Conservation (phyloP, 306 rosid species). For the Calophaca sinica region DNA sequence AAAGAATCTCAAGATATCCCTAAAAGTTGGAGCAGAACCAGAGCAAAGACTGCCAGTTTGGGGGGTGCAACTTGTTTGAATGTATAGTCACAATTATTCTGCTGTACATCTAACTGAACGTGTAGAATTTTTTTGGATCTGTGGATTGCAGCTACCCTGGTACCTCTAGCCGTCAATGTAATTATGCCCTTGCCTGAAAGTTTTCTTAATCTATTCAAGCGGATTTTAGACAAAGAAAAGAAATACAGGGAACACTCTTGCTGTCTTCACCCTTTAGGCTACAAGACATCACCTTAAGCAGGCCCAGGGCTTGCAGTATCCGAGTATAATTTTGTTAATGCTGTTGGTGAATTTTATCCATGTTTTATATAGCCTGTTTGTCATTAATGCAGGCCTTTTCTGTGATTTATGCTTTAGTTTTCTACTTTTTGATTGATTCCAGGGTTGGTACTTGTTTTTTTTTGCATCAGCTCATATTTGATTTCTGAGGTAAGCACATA, state of each 20-base stretch:
- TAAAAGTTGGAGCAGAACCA: slow-evolving; percentile 24
- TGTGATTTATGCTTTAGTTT: neutral
- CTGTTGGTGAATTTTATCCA: slow-evolving; percentile 1
- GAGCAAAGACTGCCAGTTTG: neutral
- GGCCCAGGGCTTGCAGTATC: neutral
- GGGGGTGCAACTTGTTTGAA: neutral
- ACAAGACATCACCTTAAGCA: slow-evolving; percentile 20
- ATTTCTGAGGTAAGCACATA: slow-evolving; percentile 1
- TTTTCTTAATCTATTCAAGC: neutral
- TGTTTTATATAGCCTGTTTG: slow-evolving; percentile 15
- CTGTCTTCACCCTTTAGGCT: slow-evolving; percentile 26
- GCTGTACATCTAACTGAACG: neutral
- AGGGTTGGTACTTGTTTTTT: neutral
- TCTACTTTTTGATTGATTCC: slow-evolving; percentile 23
- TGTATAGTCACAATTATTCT: neutral
- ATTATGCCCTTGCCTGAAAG: neutral
- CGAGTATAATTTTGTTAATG: slow-evolving; percentile 10
- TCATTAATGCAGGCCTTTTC: slow-evolving; percentile 1
- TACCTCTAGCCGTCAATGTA: neutral
- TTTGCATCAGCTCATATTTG: slow-evolving; percentile 10
- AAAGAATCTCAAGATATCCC: slow-evolving; percentile 7
- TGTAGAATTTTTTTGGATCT: neutral
- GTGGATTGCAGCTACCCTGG: neutral
- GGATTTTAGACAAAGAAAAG: neutral
- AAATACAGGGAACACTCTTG: neutral